These are phyloP conservation scores for Tolypocladium sp. DNA, from an alignment of 2,329 filamentous ascomycete genomes.

Conservation along the genomic window DNA sequence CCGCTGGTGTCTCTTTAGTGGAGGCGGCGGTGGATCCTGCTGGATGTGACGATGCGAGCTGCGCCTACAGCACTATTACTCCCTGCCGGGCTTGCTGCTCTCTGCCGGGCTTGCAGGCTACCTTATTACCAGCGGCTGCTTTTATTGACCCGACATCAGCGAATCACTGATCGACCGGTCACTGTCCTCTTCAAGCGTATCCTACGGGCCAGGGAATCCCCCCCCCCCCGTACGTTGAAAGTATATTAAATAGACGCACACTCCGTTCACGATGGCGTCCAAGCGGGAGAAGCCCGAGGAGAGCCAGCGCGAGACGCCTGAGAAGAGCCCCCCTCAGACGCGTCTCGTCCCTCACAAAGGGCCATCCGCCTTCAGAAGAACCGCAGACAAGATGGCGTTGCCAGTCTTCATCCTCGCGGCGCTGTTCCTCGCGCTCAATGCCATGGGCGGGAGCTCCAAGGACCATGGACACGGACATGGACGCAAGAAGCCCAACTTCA, in stretches of 20 bases:
- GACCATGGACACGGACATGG: not conserved
- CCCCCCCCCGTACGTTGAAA: no score
- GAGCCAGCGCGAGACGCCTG: not conserved
- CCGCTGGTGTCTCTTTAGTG: not conserved
- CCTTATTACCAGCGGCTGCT: no score
- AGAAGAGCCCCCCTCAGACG: not conserved
- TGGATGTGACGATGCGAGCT: not conserved
- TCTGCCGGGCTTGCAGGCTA: no score
- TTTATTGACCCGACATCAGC: no score
- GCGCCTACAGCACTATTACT: not conserved
- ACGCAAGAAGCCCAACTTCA: conserved; percentile 38
- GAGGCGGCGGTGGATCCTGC: not conserved
- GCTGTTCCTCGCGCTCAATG: not conserved
- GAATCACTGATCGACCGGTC: no score
- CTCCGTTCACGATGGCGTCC: not conserved
- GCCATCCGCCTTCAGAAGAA: not conserved
- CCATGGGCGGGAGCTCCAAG: not conserved
- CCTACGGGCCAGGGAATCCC: no score
- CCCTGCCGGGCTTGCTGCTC: no score
- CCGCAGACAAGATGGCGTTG: not conserved
- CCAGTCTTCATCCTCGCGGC: not conserved
- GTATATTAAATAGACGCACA: not conserved
- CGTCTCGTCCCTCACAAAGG: not conserved
- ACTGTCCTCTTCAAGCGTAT: no score
- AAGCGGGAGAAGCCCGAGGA: not conserved